Evolutionary conservation across 2,329 filamentous ascomycete species (phyloP).

Genomic region (Stylonectria norvegica): DNA sequence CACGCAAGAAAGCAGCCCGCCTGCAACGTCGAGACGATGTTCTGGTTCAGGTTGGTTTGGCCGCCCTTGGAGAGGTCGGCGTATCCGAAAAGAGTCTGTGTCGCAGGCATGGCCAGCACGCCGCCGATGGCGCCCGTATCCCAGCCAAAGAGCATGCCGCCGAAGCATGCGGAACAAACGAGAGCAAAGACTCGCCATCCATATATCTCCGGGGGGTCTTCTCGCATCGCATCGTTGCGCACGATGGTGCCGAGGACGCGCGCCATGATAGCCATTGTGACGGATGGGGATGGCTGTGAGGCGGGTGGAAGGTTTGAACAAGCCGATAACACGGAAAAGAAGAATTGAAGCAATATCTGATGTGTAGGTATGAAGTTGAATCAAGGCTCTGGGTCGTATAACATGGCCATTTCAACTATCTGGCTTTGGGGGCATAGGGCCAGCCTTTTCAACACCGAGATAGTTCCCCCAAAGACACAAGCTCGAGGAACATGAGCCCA

Average conservation of each 20-base stretch:
- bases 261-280: constrained; percentile 39
- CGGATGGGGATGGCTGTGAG: constrained; percentile 4
- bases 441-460: too few species aligned
- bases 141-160: constrained; percentile 54
- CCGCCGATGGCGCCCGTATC: constrained; percentile 65
- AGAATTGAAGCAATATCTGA: too few species aligned
- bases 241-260: constrained; percentile 54
- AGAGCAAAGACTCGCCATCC: constrained; percentile 65
- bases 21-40: constrained; percentile 68
- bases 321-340: too few species aligned
- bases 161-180: constrained; percentile 64
- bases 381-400: too few species aligned
- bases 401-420: too few species aligned
- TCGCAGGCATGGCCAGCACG: constrained; percentile 58
- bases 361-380: too few species aligned
- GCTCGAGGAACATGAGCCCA: too few species aligned
- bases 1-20: constrained; percentile 65
- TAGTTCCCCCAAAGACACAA: too few species aligned
- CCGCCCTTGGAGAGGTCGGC: constrained; percentile 21
- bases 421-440: too few species aligned
- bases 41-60: constrained; percentile 56
- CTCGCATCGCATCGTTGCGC: constrained; percentile 68
- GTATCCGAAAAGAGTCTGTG: constrained; percentile 45
- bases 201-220: constrained; percentile 65
- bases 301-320: too few species aligned